Evolutionary conservation across 805 yeast genomes (phyloP).

Genomic region (Yamadazyma phyllophila): DNA sequence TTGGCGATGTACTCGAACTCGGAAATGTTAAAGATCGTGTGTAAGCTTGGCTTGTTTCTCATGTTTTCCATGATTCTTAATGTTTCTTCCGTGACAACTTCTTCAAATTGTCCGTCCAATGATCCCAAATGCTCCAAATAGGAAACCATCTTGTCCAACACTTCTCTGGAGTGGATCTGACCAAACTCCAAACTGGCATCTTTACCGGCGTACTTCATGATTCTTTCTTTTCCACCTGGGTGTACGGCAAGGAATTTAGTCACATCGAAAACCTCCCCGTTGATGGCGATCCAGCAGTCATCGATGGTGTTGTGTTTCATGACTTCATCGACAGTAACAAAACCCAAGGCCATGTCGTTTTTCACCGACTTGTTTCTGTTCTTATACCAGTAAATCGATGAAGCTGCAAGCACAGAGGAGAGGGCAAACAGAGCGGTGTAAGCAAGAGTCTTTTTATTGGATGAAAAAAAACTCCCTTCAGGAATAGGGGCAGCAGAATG

Average conservation of each 20-base stretch:
- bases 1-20: conserved; percentile 43
- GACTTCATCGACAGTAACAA: conserved; percentile 16
- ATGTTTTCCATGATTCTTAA: conserved; percentile 9
- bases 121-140: conserved; percentile 11
- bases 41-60: conserved; percentile 8
- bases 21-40: conserved; percentile 23
- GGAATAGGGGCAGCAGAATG: neutral
- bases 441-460: neutral
- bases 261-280: conserved; percentile 34
- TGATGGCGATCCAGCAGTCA: conserved; percentile 31
- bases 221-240: conserved; percentile 53
- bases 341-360: conserved; percentile 13
- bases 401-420: neutral
- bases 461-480: neutral
- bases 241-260: conserved; percentile 39
- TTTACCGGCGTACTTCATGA: conserved; percentile 54
- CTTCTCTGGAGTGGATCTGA: conserved; percentile 36
- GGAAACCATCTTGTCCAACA: conserved; percentile 16
- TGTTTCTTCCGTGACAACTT: conserved; percentile 10
- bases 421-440: neutral
- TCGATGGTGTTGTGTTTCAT: conserved; percentile 15
- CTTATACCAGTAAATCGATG: conserved; percentile 1
- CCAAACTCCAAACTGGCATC: conserved; percentile 48
- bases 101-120: conserved; percentile 13
- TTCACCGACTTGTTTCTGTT: neutral